Conservation (phyloP, 2,329 filamentous ascomycete genomes). For the Cladosporium austrohemisphaericum region DNA sequence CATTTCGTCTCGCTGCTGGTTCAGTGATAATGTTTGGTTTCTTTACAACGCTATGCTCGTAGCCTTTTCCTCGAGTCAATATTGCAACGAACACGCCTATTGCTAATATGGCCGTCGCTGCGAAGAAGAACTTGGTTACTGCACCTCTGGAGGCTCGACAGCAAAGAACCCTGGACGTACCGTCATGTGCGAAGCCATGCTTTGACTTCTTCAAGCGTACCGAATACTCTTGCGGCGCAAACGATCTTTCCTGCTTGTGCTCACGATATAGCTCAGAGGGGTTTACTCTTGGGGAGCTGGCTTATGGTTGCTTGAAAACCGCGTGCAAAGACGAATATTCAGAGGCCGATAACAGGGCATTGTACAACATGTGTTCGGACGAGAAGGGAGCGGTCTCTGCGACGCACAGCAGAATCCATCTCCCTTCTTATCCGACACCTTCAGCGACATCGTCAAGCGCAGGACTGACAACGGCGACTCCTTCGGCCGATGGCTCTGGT, state of each 20-base stretch:
- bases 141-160: background rate
- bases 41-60: constrained; percentile 8
- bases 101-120: constrained; percentile 3
- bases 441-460: background rate
- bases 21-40: constrained; percentile 13
- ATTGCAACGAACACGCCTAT: background rate
- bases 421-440: constrained; percentile 18
- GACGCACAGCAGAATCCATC: constrained; percentile 24
- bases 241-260: constrained; percentile 30
- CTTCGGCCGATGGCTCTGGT: background rate
- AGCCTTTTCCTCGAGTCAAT: background rate
- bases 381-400: constrained; percentile 23
- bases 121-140: background rate
- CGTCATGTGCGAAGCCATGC: constrained; percentile 5
- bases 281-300: constrained; percentile 33
- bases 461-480: background rate
- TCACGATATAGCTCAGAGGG: constrained; percentile 29
- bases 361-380: constrained; percentile 29
- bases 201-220: background rate
- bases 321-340: constrained; percentile 18
- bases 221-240: constrained; percentile 1
- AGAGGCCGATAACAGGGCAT: constrained; percentile 10
- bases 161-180: background rate
- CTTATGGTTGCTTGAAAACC: constrained; percentile 17
- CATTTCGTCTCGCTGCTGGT: constrained; percentile 14